A percentile compares a stretch with the other conserved stretches of the same genome.
These are phyloP conservation scores for Cladosporium sp. DNA, from an alignment of 2,329 filamentous ascomycete species.

Conservation along the genomic window DNA sequence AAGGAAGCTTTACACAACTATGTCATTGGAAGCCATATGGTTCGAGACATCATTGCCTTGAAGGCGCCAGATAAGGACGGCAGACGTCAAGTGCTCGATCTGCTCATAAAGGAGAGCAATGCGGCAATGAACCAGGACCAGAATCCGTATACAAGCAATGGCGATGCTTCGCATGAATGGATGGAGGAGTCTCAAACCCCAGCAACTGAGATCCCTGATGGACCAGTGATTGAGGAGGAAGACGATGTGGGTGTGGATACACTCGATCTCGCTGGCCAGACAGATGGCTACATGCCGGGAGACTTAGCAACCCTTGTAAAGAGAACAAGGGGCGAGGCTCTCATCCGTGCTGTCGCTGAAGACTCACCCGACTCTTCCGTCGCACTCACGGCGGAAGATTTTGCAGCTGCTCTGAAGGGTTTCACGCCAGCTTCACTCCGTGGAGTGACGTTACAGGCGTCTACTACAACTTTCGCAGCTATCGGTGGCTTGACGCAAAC, in stretches of 20 bases:
- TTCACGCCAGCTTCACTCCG: slow-evolving; percentile 94
- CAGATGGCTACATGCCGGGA: slow-evolving; percentile 96
- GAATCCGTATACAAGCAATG: slow-evolving; percentile 10
- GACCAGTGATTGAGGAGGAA: slow-evolving; percentile 30
- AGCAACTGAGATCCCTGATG: slow-evolving; percentile 38
- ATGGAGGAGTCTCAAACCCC: slow-evolving; percentile 63
- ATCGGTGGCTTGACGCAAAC: slow-evolving; percentile 88
- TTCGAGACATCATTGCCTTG: slow-evolving; percentile 82
- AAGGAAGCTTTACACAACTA: slow-evolving; percentile 92
- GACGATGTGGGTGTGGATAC: slow-evolving; percentile 81
- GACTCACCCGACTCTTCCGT: slow-evolving; percentile 48
- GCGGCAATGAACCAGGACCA: slow-evolving; percentile 14
- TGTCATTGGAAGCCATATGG: slow-evolving; percentile 84
- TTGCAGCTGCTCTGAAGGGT: slow-evolving; percentile 77
- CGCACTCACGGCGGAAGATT: slow-evolving; percentile 68
- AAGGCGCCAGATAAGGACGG: slow-evolving; percentile 93
- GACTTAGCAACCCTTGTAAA: slow-evolving; percentile 83
- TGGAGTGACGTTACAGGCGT: slow-evolving; percentile 90
- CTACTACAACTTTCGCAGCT: slow-evolving; percentile 84
- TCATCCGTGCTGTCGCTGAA: slow-evolving; percentile 70
- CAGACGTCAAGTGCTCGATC: slow-evolving; percentile 76
- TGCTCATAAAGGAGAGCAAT: slow-evolving; percentile 54
- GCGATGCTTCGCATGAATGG: slow-evolving; percentile 48
- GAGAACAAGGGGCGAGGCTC: slow-evolving; percentile 82
- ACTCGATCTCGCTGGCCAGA: slow-evolving; percentile 86